Evolutionary conservation across 2,329 filamentous ascomycete genomes (phyloP).

Genomic region (Arthroderma sp.): DNA sequence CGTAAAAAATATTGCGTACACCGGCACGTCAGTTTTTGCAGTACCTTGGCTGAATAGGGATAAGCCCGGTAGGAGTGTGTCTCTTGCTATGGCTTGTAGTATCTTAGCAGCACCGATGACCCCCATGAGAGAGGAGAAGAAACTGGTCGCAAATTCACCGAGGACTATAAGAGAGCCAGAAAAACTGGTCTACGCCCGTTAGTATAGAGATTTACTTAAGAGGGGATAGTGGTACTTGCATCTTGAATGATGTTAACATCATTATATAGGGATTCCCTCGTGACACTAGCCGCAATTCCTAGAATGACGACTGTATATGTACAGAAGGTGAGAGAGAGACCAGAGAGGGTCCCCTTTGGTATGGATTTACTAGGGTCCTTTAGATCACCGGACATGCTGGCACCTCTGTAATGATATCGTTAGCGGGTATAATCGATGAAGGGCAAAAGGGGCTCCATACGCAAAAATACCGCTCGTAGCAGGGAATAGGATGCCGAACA

Average conservation of each 20-base stretch:
- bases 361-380: conserved; percentile 73
- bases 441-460: conserved; percentile 27
- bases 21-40: conserved; percentile 57
- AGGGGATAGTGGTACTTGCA: conserved; percentile 22
- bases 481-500: conserved; percentile 79
- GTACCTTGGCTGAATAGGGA: conserved; percentile 62
- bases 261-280: conserved; percentile 56
- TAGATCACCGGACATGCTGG: conserved; percentile 81
- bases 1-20: conserved; percentile 62
- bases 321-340: conserved; percentile 61
- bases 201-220: neutral
- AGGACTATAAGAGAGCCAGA: conserved; percentile 61
- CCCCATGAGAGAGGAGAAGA: conserved; percentile 80
- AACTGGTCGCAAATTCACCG: conserved; percentile 68
- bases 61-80: conserved; percentile 65
- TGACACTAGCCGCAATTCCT: conserved; percentile 64
- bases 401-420: conserved; percentile 39
- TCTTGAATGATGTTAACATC: conserved; percentile 71
- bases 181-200: conserved; percentile 47
- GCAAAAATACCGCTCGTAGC: conserved; percentile 50
- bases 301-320: conserved; percentile 65
- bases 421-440: conserved; percentile 46
- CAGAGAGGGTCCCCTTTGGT: conserved; percentile 68
- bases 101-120: conserved; percentile 75
- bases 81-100: conserved; percentile 67